Conservation (phyloP, 2,329 filamentous ascomycete genomes). For the Amphichorda felina region DNA sequence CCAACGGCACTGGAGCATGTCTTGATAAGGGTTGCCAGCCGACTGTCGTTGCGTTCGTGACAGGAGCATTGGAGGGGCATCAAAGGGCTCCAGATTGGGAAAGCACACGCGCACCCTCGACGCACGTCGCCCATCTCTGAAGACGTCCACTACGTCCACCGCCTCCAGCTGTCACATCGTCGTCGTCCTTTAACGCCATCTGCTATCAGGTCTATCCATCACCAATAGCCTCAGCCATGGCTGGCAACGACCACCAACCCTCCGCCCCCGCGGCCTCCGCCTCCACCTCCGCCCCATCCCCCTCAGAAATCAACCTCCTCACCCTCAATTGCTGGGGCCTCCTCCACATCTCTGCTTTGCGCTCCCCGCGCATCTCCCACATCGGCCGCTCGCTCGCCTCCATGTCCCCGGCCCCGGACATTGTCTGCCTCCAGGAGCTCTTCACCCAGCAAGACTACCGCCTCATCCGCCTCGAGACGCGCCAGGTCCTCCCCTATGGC, state of each 20-base stretch:
- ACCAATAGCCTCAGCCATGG: not conserved
- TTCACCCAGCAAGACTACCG: constrained; percentile 81
- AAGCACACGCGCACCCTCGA: no score
- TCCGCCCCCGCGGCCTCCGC: not conserved
- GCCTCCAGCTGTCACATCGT: no score
- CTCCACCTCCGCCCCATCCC: constrained; percentile 15
- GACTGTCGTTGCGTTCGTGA: no score
- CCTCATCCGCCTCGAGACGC: constrained; percentile 62
- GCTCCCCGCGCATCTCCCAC: constrained; percentile 65
- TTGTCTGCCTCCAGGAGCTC: constrained; percentile 91
- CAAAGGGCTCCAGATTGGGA: no score
- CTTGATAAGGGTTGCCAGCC: no score
- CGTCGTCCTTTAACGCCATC: no score
- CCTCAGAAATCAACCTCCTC: constrained; percentile 60
- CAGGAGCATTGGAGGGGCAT: no score
- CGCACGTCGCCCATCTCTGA: no score
- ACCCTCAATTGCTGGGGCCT: constrained; percentile 97
- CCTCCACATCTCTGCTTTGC: constrained; percentile 71
- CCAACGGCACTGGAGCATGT: no score
- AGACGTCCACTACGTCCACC: no score
- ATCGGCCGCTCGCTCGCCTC: constrained; percentile 72
- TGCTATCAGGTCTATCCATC: no score
- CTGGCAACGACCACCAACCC: not conserved
- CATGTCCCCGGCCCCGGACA: constrained; percentile 58
- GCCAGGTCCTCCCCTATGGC: constrained; percentile 67